A percentile compares a stretch with the other conserved stretches of the same genome.
These are phyloP conservation scores for Phoma herbarum DNA, from an alignment of 2,329 filamentous ascomycete species.

Conservation along the genomic window DNA sequence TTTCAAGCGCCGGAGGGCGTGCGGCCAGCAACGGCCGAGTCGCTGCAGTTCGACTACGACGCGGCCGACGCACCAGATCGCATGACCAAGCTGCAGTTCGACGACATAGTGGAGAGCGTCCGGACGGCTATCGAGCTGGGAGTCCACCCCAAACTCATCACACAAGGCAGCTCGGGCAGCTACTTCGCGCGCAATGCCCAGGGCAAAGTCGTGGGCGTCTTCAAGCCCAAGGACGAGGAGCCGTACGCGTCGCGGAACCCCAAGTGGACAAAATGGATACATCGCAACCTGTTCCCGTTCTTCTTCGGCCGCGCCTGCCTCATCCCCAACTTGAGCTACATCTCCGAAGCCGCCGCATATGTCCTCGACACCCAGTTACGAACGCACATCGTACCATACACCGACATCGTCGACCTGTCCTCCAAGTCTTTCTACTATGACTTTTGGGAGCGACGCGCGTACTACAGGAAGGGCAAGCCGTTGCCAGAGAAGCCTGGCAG, in stretches of 20 bases:
- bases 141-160: constrained; percentile 93
- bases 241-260: constrained; percentile 96
- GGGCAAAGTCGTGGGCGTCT: constrained; percentile 95
- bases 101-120: constrained; percentile 90
- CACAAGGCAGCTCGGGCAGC: constrained; percentile 95
- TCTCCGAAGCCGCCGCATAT: constrained; percentile 96
- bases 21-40: constrained; percentile 78
- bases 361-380: constrained; percentile 89
- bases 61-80: constrained; percentile 64
- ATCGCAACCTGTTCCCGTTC: constrained; percentile 95
- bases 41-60: constrained; percentile 67
- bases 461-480: constrained; percentile 84
- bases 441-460: constrained; percentile 92
- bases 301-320: constrained; percentile 95
- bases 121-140: constrained; percentile 86
- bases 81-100: constrained; percentile 83
- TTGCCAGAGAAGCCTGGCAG: constrained; percentile 91
- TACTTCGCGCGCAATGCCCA: constrained; percentile 94
- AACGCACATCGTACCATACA: constrained; percentile 94
- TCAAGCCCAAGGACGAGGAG: constrained; percentile 99
- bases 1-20: constrained; percentile 93
- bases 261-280: constrained; percentile 99
- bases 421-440: constrained; percentile 99
- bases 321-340: constrained; percentile 96
- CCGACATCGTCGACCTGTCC: constrained; percentile 90